phyloP scores from a whole-genome alignment of 1,284 basidiomycete species.

The Lentinula novae-zelandiae region DNA sequence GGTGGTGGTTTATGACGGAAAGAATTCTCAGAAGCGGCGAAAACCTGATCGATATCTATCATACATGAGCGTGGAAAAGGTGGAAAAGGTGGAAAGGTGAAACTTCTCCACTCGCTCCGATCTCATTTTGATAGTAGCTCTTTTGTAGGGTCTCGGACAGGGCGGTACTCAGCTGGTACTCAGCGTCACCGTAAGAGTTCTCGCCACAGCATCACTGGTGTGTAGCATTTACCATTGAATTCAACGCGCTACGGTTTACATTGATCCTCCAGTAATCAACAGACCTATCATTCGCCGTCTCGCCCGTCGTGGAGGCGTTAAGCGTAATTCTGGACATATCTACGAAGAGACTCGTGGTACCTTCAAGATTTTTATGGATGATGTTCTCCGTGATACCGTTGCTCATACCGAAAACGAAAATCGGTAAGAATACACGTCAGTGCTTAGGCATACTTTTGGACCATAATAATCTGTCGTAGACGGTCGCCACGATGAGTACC shows the following conservation, averaged over 20 bases:
- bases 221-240: slow-evolving; percentile 1
- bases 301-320: slow-evolving; percentile 10
- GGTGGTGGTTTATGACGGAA: too few relatives aligned
- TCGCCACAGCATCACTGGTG: slow-evolving; percentile 61
- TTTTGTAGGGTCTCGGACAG: slow-evolving; percentile 33
- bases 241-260: neutral
- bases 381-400: slow-evolving; percentile 7
- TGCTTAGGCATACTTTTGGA: too few relatives aligned
- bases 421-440: slow-evolving; percentile 45
- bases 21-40: too few relatives aligned
- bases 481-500: neutral
- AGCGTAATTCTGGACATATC: slow-evolving; percentile 9
- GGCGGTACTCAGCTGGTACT: too few relatives aligned
- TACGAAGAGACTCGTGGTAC: slow-evolving; percentile 10
- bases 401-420: slow-evolving; percentile 8
- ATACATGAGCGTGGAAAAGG: too few relatives aligned
- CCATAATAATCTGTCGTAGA: neutral
- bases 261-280: neutral
- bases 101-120: too few relatives aligned
- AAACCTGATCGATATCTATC: too few relatives aligned
- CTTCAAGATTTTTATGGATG: slow-evolving; percentile 8
- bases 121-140: too few relatives aligned
- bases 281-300: slow-evolving; percentile 9
- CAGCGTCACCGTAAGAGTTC: slow-evolving; percentile 39
- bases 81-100: too few relatives aligned